These are phyloP conservation scores for rapeseed (Brassica napus) DNA, from an alignment of 345 rosid genomes.

Conservation along the genomic window DNA sequence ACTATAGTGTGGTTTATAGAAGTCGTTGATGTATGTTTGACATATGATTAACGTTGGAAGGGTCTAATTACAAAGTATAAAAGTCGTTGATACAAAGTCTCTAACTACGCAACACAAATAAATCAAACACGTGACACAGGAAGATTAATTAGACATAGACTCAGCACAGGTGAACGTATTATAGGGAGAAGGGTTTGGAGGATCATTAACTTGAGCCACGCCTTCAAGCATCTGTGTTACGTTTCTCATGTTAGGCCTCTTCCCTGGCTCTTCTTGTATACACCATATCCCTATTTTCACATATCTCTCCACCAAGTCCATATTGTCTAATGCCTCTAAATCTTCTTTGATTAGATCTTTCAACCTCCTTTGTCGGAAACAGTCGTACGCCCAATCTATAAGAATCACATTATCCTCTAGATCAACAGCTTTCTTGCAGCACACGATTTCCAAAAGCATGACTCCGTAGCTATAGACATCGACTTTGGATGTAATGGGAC, in stretches of 20 bases:
- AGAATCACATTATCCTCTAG: neutral
- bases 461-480: slow-evolving; percentile 45
- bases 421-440: slow-evolving; percentile 41
- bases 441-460: slow-evolving; percentile 41
- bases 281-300: slow-evolving; percentile 62
- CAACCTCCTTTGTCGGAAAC: slow-evolving; percentile 39
- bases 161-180: neutral
- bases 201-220: slow-evolving; percentile 31
- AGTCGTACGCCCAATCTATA: slow-evolving; percentile 52
- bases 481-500: slow-evolving; percentile 37
- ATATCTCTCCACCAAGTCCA: slow-evolving; percentile 44
- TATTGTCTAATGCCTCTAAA: no score
- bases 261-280: slow-evolving; percentile 51
- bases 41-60: no score
- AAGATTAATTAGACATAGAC: neutral
- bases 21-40: no score
- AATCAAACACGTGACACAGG: slow-evolving; percentile 8
- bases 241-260: slow-evolving; percentile 47
- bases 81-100: no score
- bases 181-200: slow-evolving; percentile 33
- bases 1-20: no score
- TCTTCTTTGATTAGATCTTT: slow-evolving; percentile 37
- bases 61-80: no score
- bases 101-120: no score
- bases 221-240: slow-evolving; percentile 49